Conservation (phyloP, 2,329 filamentous ascomycete genomes). For the Cladosporium sp. region DNA sequence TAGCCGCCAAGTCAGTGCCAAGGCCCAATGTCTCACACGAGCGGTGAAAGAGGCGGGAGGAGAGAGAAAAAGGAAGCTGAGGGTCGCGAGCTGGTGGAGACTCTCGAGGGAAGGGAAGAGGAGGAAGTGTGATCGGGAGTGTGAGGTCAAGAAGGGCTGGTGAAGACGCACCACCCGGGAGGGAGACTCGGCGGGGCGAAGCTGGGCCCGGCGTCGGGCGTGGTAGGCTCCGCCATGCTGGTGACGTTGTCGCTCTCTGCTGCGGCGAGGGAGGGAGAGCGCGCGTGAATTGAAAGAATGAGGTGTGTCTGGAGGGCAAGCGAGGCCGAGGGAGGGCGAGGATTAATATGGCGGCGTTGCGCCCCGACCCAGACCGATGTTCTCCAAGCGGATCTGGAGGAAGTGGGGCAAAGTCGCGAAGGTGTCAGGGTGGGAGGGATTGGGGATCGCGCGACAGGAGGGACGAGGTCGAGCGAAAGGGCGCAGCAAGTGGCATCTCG, state of each 20-base stretch:
- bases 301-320: background rate
- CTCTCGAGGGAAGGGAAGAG: slow-evolving; percentile 9
- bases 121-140: slow-evolving; percentile 12
- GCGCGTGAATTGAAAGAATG: background rate
- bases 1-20: slow-evolving; percentile 29
- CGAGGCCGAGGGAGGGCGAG: background rate
- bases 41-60: slow-evolving; percentile 11
- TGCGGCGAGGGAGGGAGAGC: background rate
- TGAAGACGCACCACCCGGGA: slow-evolving; percentile 33
- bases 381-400: background rate
- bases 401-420: background rate
- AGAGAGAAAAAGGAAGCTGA: slow-evolving; percentile 11
- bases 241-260: background rate
- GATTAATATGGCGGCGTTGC: background rate
- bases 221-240: slow-evolving; percentile 27
- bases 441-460: background rate
- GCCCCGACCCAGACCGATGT: background rate
- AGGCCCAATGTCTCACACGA: slow-evolving; percentile 16
- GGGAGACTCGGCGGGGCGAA: slow-evolving; percentile 32
- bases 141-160: slow-evolving; percentile 13
- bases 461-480: too few relatives aligned
- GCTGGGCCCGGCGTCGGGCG: slow-evolving; percentile 35
- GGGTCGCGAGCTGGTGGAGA: slow-evolving; percentile 3
- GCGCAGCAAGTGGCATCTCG: background rate
- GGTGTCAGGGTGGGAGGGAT: background rate